phyloP scores from a whole-genome alignment of 192 early-diverging fungal species.

The Cladochytrium replicatum region DNA sequence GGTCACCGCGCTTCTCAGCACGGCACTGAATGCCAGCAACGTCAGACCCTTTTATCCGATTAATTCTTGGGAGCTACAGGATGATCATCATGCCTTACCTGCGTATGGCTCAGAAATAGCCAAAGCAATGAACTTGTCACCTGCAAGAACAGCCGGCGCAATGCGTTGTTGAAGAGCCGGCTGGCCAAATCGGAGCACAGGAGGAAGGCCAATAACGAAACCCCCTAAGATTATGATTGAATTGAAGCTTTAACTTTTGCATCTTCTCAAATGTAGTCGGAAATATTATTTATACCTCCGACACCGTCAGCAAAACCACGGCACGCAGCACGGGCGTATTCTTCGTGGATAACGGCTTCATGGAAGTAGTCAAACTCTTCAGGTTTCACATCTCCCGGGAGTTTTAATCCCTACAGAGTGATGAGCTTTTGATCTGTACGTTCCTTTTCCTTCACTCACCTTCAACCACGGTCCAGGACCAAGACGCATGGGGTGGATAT shows the following conservation, averaged over 20 bases:
- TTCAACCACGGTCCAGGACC: constrained; percentile 37
- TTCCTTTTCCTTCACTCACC: too few species aligned
- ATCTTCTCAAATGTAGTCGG: too few species aligned
- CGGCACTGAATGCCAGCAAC: constrained; percentile 19
- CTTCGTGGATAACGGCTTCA: constrained; percentile 36
- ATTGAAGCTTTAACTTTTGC: too few species aligned
- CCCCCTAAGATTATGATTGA: too few species aligned
- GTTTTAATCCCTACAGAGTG: constrained; percentile 12
- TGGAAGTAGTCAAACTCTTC: constrained; percentile 49
- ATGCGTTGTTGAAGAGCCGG: constrained; percentile 30
- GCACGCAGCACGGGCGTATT: constrained; percentile 1
- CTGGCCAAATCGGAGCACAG: constrained; percentile 34
- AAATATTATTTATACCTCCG: too few species aligned
- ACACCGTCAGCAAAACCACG: constrained; percentile 11
- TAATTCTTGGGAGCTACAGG: too few species aligned
- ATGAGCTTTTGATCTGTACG: too few species aligned
- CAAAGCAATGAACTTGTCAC: constrained; percentile 40
- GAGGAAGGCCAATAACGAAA: constrained; percentile 35
- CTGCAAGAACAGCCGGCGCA: constrained; percentile 25
- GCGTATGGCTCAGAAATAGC: constrained; percentile 38
- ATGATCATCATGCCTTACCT: too few species aligned
- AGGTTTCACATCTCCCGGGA: constrained; percentile 33
- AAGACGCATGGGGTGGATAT: constrained; percentile 26
- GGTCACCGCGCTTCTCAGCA: constrained; percentile 16
- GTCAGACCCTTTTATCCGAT: too few species aligned